phyloP scores from a whole-genome alignment of 495 filamentous ascomycete genomes.

The Trichodelitschia bisporula region DNA sequence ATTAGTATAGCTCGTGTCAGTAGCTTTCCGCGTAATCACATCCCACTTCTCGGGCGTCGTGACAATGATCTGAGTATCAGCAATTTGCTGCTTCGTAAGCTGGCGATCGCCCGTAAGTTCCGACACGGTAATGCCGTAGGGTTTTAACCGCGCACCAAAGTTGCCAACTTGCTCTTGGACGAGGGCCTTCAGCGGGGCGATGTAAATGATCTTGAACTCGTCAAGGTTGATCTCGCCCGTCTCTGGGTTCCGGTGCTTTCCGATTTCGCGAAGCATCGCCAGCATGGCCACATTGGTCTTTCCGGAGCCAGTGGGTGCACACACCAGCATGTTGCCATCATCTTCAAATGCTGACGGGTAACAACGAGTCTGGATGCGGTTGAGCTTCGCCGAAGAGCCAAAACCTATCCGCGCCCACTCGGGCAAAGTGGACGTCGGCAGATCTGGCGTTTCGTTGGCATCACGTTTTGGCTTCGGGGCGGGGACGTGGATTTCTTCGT shows the following conservation, averaged over 20 bases:
- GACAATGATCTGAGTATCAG: constrained; percentile 94
- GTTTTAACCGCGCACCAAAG: constrained; percentile 72
- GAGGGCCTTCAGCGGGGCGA: constrained; percentile 80
- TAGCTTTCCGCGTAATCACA: constrained; percentile 95
- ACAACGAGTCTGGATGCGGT: constrained; percentile 86
- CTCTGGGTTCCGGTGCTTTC: constrained; percentile 68
- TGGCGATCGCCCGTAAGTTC: constrained; percentile 94
- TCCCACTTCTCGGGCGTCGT: constrained; percentile 99
- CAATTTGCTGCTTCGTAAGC: constrained; percentile 95
- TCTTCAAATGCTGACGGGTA: constrained; percentile 78
- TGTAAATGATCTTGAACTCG: constrained; percentile 93
- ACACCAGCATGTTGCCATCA: constrained; percentile 93
- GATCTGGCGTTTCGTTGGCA: constrained; percentile 47
- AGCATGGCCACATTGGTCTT: constrained; percentile 99
- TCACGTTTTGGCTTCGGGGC: constrained; percentile 64
- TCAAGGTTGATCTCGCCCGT: constrained; percentile 83
- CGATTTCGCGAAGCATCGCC: constrained; percentile 84
- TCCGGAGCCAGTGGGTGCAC: constrained; percentile 87
- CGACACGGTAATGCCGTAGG: constrained; percentile 75
- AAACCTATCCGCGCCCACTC: constrained; percentile 82
- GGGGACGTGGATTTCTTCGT: constrained; percentile 94
- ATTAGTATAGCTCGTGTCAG: constrained; percentile 89
- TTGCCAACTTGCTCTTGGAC: constrained; percentile 96
- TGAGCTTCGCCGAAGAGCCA: constrained; percentile 54
- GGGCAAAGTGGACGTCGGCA: constrained; percentile 67